Evolutionary conservation across 2,329 filamentous ascomycete genomes (phyloP).

Genomic region (Aureobasidium sp.): DNA sequence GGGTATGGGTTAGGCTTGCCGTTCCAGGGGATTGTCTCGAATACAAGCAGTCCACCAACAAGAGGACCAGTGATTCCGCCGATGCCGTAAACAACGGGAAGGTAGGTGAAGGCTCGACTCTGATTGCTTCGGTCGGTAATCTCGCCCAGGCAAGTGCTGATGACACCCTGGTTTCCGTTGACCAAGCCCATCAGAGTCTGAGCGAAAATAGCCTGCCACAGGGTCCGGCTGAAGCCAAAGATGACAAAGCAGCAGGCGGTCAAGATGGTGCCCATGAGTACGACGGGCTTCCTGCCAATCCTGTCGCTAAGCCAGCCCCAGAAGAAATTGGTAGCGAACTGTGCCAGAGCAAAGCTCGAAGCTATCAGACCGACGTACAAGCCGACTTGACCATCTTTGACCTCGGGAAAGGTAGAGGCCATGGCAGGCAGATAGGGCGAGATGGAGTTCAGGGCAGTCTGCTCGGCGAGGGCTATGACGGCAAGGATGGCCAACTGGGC

Average conservation of each 20-base stretch:
- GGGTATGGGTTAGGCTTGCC: slow-evolving; percentile 56
- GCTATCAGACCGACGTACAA: slow-evolving; percentile 87
- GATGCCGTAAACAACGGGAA: slow-evolving; percentile 92
- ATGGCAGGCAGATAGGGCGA: slow-evolving; percentile 91
- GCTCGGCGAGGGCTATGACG: slow-evolving; percentile 81
- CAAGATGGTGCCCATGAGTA: slow-evolving; percentile 72
- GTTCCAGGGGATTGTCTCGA: slow-evolving; percentile 49
- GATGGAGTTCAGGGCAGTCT: slow-evolving; percentile 95
- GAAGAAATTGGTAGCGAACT: slow-evolving; percentile 84
- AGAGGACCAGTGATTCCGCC: slow-evolving; percentile 89
- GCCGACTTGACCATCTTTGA: slow-evolving; percentile 62
- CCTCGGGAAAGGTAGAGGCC: slow-evolving; percentile 76
- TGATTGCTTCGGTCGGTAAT: slow-evolving; percentile 94
- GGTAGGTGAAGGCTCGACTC: slow-evolving; percentile 83
- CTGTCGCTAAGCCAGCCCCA: slow-evolving; percentile 80
- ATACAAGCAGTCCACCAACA: slow-evolving; percentile 76
- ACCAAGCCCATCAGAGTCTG: slow-evolving; percentile 86
- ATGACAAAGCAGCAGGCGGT: slow-evolving; percentile 72
- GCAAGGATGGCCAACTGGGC: slow-evolving; percentile 78
- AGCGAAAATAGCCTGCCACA: slow-evolving; percentile 78
- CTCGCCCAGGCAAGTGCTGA: slow-evolving; percentile 88
- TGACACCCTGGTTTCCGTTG: slow-evolving; percentile 90
- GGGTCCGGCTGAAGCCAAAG: slow-evolving; percentile 76
- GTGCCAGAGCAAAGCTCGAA: slow-evolving; percentile 83
- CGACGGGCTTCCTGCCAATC: slow-evolving; percentile 73